Conservation (phyloP, 176 grass and related monocot genomes). For the Areca catechu region DNA sequence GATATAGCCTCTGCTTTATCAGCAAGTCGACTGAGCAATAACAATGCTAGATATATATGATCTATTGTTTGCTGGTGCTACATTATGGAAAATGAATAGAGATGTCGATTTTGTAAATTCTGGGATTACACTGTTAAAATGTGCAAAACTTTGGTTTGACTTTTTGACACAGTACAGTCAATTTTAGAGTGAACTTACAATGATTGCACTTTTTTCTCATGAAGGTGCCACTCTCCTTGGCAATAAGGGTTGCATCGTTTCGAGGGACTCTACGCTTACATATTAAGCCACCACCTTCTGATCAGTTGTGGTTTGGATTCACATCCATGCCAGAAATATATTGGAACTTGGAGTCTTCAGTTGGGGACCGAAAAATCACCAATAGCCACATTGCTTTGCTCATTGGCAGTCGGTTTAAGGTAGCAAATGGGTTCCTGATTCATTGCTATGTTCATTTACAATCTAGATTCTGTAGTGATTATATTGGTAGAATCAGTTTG, state of each 20-base stretch:
- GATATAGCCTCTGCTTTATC: too few species aligned
- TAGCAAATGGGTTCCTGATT: conserved; percentile 19
- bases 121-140: not conserved
- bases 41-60: too few species aligned
- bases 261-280: conserved; percentile 65
- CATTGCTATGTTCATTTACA: not conserved
- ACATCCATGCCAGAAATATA: conserved; percentile 5
- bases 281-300: conserved; percentile 1
- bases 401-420: conserved; percentile 78
- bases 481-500: not conserved
- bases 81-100: not conserved
- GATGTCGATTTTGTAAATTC: too few species aligned
- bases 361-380: conserved; percentile 80
- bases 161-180: not conserved
- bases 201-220: conserved; percentile 6
- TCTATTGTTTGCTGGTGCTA: too few species aligned
- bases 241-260: conserved; percentile 53
- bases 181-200: not conserved
- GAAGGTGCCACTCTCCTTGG: conserved; percentile 84
- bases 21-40: too few species aligned
- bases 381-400: conserved; percentile 61
- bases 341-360: conserved; percentile 5
- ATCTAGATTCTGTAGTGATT: not conserved
- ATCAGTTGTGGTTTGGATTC: conserved; percentile 9
- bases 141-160: not conserved